Conservation (phyloP, 2,329 filamentous ascomycete species). For the Alternaria brassicicola region DNA sequence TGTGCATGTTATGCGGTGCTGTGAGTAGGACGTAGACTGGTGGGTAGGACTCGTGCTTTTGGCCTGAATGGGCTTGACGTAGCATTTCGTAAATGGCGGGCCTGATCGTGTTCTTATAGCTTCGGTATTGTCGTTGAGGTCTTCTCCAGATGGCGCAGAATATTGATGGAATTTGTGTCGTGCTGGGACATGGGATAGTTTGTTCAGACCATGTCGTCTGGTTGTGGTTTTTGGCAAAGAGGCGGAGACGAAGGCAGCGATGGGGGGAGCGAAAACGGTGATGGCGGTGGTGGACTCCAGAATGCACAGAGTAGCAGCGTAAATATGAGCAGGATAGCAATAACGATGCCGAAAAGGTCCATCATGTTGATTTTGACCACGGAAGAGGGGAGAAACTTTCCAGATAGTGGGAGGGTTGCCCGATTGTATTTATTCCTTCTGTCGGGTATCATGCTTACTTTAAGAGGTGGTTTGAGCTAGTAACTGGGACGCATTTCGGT, state of each 20-base stretch:
- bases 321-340: accelerated
- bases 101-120: neutral
- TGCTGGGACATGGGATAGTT: accelerated
- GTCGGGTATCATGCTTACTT: no score
- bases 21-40: neutral
- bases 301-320: neutral
- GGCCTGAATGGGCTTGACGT: neutral
- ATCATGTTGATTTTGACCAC: neutral
- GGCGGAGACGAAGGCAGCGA: neutral
- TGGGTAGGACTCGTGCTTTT: neutral
- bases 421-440: no score
- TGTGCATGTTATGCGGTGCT: accelerated
- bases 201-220: neutral
- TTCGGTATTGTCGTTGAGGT: no score
- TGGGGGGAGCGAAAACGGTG: neutral
- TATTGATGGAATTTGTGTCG: accelerated
- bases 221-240: neutral
- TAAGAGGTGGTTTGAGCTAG: no score
- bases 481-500: no score
- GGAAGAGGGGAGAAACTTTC: no score
- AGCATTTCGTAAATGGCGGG: accelerated
- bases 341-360: accelerated
- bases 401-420: no score
- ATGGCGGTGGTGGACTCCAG: neutral
- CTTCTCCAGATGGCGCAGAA: neutral